phyloP scores from a whole-genome alignment of 306 rosid genomes.

The Vigna mungo region DNA sequence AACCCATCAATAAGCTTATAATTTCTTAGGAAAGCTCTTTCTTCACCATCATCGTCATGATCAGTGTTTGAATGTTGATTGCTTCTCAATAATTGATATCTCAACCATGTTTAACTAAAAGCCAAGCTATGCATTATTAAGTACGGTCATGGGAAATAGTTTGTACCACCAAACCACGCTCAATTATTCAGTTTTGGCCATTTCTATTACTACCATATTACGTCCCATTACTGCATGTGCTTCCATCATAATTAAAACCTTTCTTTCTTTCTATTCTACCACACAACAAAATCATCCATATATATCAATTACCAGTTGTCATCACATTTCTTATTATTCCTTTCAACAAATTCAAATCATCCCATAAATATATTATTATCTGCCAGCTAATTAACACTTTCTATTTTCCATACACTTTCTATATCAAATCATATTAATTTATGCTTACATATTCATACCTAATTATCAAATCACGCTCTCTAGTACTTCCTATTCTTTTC shows the following conservation, averaged over 20 bases:
- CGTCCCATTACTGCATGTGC: conserved; percentile 16
- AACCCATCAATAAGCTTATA: no score
- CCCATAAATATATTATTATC: background rate
- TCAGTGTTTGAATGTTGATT: no score
- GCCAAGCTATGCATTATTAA: conserved; percentile 42
- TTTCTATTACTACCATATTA: background rate
- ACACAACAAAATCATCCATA: conserved; percentile 14
- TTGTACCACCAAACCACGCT: conserved; percentile 38
- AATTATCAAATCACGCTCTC: background rate
- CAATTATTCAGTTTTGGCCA: conserved; percentile 29
- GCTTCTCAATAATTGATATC: conserved; percentile 38
- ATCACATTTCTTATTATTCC: conserved; percentile 20
- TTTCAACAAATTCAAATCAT: background rate
- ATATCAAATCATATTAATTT: conserved; percentile 7
- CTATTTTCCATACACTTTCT: background rate
- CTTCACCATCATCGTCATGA: no score
- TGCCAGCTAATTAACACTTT: conserved; percentile 29
- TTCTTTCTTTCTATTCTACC: background rate
- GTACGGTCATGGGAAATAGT: conserved; percentile 32
- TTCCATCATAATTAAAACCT: conserved; percentile 4
- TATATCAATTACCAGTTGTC: conserved; percentile 36
- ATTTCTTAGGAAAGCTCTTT: no score
- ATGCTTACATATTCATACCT: background rate
- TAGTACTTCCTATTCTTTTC: background rate
- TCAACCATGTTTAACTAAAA: conserved; percentile 36